Evolutionary conservation across 495 filamentous ascomycete species (phyloP), one percentile per base, ranked within the genome.

Genomic region (Hypoxylon fragiforme): DNA sequence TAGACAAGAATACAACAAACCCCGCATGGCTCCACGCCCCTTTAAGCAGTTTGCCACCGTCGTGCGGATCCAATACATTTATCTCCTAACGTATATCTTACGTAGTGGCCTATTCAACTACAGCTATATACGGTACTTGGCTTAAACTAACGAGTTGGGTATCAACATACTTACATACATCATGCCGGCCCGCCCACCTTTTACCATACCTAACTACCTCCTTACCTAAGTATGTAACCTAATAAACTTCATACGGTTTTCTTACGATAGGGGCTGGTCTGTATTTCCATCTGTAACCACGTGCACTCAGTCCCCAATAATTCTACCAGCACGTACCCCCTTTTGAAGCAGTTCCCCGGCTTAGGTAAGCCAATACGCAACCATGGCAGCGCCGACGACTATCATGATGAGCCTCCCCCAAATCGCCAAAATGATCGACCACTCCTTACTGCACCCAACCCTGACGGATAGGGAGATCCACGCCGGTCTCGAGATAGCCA

Each of bases 381-480:
- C 21, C 8, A 70, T 66, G 53, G 31, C 56, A 19, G 44, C 47
- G 11, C 42, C 56, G 13, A 53, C 42, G 53, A 73, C 69, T n/a
- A 70, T 80, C 50, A 68, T 69, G n/a, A 72, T 80, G 21, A 75
- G 76, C n/a, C 72, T 82, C 2, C 39, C 69, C 19, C 73, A 80
- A 44, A 63, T 84, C 15, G 78, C 82, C 52, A 81, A 82, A 51
- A 71, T 73, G 62, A 84, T 85, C 60, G 82, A 84, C 63, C 81
- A 84, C 63, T 83, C 79, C 37, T 72, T 85, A 22, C 72, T 84
- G 2, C 78, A 84, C 56, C 83, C 80, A n/a, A 80, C 76, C 21
- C 75, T 82, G 73, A 82, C 81, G 35, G 81, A 83, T 60, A 59
- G 56, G 12, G 77, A 80, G n/a, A 71, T 83, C 56, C 44, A 65